Base-by-base conservation (phyloP, 148 eudicot species). In the Euryodendron excelsum region DNA sequence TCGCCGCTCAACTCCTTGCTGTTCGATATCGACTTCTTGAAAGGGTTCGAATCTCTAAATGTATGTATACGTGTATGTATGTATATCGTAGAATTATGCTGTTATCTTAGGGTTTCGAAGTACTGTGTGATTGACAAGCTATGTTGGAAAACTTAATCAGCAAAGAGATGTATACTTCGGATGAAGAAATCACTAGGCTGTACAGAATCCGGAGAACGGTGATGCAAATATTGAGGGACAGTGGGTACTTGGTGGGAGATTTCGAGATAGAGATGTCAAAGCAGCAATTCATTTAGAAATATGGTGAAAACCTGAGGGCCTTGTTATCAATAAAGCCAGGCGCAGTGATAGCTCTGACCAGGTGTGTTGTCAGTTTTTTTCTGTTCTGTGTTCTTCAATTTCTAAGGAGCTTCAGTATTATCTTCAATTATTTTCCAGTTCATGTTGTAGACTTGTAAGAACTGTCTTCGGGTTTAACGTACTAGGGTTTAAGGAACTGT, bases 191-290 rank as follows among this genome's bases (percentile, higher is more conserved):
- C 30, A 81, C 85, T 31, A 78, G 87, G 50, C 78, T 92, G 15
- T 89, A 78, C 71, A 85, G 94, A 76, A 88, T 88, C 36, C 78
- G 93, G 83, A 85, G 70, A 79, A 92, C 97, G 28, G 78, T 90
- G 37, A 82, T 92, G 97, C 83, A 87, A 53, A 92, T 92, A 91
- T 41, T 92, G 78, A 81, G 70, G 67, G 97, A 92, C 75, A 77
- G 97, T 58, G 85, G 83, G 18, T 92, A 92, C 74, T 52, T 90
- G 64, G 94, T 90, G 30, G 77, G 79, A 34, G 92, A 92, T 50
- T 72, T 64, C 37, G 97, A 92, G 83, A 76, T 88, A 44, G 82
- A 89, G 31, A 88, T 91, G 91, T 69, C 90, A 0, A 90, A 79
- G 69, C 47, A 82, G 6, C 79, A 85, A 48, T 92, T 92, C 63